Evolutionary conservation across 208 protist species (phyloP).

Genomic region (Leishmania tarentolae): DNA sequence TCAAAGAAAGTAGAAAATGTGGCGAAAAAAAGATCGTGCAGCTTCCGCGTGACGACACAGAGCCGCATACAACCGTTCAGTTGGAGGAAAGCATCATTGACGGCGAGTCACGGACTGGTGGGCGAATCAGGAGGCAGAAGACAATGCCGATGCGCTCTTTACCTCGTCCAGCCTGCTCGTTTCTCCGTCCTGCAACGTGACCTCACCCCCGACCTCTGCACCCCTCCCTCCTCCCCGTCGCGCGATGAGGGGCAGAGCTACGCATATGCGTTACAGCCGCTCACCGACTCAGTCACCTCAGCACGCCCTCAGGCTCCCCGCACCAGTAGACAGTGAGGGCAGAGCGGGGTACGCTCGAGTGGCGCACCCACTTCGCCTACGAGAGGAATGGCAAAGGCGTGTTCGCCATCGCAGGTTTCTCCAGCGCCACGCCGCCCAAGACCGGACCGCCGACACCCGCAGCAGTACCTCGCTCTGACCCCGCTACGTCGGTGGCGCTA

Average conservation of each 20-base stretch:
- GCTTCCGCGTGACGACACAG: background rate
- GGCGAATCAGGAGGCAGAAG: background rate
- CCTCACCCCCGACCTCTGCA: background rate
- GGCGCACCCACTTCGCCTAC: background rate
- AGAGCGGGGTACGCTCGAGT: background rate
- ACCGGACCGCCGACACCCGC: background rate
- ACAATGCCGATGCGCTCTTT: background rate
- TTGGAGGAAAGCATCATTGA: background rate
- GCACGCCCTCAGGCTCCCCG: too few relatives aligned
- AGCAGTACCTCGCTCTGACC: background rate
- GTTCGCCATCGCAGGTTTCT: background rate
- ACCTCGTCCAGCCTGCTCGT: background rate
- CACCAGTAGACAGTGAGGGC: background rate
- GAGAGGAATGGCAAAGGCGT: background rate
- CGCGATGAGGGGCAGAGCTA: background rate
- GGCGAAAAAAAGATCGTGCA: background rate
- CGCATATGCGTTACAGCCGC: background rate
- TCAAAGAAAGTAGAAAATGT: background rate
- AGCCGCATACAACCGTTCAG: too few relatives aligned
- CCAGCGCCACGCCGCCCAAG: background rate
- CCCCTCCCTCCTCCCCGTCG: too few relatives aligned
- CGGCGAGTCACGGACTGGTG: background rate
- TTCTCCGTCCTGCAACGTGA: background rate
- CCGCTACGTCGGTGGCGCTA: background rate
- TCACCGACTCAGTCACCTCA: background rate